Evolutionary conservation across 257 asterid genomes (phyloP).

Genomic region (Echium plantagineum): DNA sequence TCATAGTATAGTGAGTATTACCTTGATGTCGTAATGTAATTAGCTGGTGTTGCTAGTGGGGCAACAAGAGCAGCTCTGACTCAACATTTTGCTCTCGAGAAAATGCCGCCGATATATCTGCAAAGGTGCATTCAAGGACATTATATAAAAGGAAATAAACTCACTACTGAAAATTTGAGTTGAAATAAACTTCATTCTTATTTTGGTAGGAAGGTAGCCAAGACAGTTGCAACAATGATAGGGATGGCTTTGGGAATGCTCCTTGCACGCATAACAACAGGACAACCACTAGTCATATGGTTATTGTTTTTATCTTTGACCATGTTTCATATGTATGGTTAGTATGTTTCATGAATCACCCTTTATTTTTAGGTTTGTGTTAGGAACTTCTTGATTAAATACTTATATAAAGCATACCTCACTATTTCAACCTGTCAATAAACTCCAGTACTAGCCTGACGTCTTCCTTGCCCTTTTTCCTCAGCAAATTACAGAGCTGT

Average conservation of each 20-base stretch:
- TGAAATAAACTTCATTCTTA: constrained; percentile 2
- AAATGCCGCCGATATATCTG: constrained; percentile 97
- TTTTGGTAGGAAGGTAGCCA: constrained; percentile 88
- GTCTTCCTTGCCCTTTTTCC: constrained; percentile 13
- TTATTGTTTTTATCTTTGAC: constrained; percentile 84
- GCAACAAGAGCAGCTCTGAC: constrained; percentile 99
- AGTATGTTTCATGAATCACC: constrained; percentile 37
- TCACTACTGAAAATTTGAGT: not conserved
- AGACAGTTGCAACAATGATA: constrained; percentile 85
- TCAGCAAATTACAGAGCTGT: constrained; percentile 87
- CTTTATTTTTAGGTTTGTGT: constrained; percentile 1
- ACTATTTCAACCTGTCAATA: not conserved
- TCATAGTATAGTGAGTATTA: not conserved
- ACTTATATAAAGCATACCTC: not conserved
- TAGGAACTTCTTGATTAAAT: not conserved
- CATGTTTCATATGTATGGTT: constrained; percentile 96
- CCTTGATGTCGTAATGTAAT: constrained; percentile 18
- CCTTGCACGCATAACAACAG: constrained; percentile 68
- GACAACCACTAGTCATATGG: constrained; percentile 75
- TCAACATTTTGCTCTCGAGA: constrained; percentile 94
- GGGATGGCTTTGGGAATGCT: constrained; percentile 99
- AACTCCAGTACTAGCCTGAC: not conserved
- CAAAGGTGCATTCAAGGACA: constrained; percentile 44
- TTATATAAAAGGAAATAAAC: constrained; percentile 7
- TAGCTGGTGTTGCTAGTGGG: constrained; percentile 99